A percentile compares a stretch with the other conserved stretches of the same genome.
These are phyloP conservation scores for Aspergillus biplanus DNA, from an alignment of 495 filamentous ascomycete species.

Conservation along the genomic window DNA sequence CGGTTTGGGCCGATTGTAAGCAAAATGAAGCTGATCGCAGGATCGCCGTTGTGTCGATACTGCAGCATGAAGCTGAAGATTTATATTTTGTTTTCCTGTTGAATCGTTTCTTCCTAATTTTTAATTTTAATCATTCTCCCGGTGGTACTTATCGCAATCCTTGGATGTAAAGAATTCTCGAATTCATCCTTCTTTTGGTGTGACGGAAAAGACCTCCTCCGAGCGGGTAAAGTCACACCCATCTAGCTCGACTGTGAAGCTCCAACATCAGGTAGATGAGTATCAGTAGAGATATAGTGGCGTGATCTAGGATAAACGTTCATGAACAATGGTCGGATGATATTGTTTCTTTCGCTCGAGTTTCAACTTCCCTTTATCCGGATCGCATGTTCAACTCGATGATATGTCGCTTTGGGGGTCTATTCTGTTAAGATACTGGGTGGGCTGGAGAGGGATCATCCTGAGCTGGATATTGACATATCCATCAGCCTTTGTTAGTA, in stretches of 20 bases:
- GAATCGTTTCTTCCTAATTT: too few species aligned
- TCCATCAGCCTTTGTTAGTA: too few species aligned
- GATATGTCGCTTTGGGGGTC: too few species aligned
- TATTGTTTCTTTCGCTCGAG: neutral
- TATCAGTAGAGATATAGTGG: neutral
- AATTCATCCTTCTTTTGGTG: neutral
- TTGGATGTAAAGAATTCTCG: neutral
- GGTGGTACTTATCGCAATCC: neutral
- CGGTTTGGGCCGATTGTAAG: neutral
- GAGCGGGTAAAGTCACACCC: neutral
- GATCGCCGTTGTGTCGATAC: neutral
- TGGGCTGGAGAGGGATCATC: too few species aligned
- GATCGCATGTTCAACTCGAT: too few species aligned
- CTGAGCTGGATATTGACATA: too few species aligned
- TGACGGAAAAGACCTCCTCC: neutral
- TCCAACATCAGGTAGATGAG: neutral
- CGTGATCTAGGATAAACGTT: neutral
- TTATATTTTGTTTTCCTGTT: too few species aligned
- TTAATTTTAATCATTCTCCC: neutral
- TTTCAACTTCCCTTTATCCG: too few species aligned
- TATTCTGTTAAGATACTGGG: too few species aligned
- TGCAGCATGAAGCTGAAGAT: neutral
- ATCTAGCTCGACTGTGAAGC: neutral
- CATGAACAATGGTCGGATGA: neutral
- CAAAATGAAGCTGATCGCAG: neutral